Evolutionary conservation across 495 filamentous ascomycete genomes (phyloP), one percentile per base, ranked within the genome.

Genomic region (Bacidia gigantensis): DNA sequence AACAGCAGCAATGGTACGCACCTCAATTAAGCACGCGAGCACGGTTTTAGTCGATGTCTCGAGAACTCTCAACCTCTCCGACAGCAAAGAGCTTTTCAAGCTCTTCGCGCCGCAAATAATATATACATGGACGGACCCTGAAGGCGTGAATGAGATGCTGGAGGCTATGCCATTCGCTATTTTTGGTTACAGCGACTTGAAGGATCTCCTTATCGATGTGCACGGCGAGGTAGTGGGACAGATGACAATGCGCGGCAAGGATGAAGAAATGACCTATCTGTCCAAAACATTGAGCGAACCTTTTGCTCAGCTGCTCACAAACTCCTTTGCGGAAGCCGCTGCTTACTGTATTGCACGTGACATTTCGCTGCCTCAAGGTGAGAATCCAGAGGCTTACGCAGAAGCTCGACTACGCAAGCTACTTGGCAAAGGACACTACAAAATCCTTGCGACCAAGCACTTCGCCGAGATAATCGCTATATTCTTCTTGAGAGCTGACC

Each of bases 41-140:
- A 75, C 72, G 46, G 89, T 86, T 60, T 65, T 94, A 42, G 56
- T 54, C n/a, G 69, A 74, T 42, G 76, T 96, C 22, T 77, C 88
- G 3, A 68, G 63, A 40, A 68, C 74, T 3, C 72, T 94, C 35
- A 70, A 76, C 2, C 75, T 96, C 29, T 60, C 69, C 29, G 71
- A 76, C 38, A 70, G 85, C 1, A 75, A 73, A 58, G 73, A 80
- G 39, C 63, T 99, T 2, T 96, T 97, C 63, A 74, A 72, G n/a
- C 72, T 97, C 2, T 97, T 96, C 60, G 80, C 85, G 17, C 81
- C 89, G 21, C 93, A 99, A 63, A 73, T 97, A n/a, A 70, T 97
- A 3, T 94, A 86, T 62, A 94, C 89, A 0, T 97, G 92, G 93
- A 77, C 89, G 2, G 77, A 84, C 53, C 12, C 41, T 9, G 29